Conservation (phyloP, 164 flowering plant genomes). For the Akebia trifoliata region DNA sequence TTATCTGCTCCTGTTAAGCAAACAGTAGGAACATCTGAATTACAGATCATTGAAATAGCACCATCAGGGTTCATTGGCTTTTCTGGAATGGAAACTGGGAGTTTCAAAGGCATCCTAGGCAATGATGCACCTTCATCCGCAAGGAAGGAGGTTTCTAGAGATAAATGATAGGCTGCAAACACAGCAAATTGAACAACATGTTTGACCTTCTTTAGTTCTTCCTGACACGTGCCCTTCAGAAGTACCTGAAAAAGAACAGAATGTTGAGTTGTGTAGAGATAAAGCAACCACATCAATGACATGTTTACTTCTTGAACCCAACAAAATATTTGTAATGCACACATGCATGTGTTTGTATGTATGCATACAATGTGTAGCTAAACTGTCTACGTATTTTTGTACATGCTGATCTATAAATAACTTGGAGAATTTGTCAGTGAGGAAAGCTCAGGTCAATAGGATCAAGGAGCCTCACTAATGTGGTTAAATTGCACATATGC, state of each 20-base stretch:
- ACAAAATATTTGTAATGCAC: neutral
- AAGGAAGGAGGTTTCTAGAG: slow-evolving; percentile 90
- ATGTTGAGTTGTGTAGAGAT: neutral
- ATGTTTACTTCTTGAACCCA: neutral
- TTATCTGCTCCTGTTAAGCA: slow-evolving; percentile 18
- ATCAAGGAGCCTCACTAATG: too few species aligned
- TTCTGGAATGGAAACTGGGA: slow-evolving; percentile 38
- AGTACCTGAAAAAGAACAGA: slow-evolving; percentile 50
- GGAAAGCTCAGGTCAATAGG: too few species aligned
- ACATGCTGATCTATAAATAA: too few species aligned
- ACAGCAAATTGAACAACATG: slow-evolving; percentile 83
- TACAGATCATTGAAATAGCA: slow-evolving; percentile 28
- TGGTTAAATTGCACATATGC: too few species aligned
- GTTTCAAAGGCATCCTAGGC: slow-evolving; percentile 39
- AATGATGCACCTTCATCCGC: slow-evolving; percentile 96
- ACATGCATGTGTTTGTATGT: too few species aligned
- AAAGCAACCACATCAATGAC: neutral
- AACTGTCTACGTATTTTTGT: too few species aligned
- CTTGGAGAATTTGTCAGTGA: too few species aligned
- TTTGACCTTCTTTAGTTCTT: slow-evolving; percentile 82
- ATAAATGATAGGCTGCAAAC: slow-evolving; percentile 93
- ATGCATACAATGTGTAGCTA: too few species aligned
- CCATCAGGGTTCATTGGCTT: slow-evolving; percentile 23
- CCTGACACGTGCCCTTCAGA: slow-evolving; percentile 57
- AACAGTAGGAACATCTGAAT: slow-evolving; percentile 15